A percentile compares a stretch with the other conserved stretches of the same genome.
Evolutionary conservation across 257 asterid species (phyloP).

Genomic region (Haberlea rhodopensis): DNA sequence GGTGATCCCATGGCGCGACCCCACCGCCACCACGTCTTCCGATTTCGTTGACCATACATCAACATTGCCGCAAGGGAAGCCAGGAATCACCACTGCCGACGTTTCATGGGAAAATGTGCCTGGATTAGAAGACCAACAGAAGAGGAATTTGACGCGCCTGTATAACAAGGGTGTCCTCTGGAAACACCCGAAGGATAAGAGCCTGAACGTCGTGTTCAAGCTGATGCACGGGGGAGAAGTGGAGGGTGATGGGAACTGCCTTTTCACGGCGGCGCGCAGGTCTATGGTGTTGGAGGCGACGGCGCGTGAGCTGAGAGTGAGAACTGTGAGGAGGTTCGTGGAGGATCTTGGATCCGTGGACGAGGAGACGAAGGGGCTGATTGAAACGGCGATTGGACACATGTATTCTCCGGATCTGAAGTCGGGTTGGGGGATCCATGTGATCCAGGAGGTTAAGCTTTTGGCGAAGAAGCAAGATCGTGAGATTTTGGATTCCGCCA

Average conservation of each 20-base stretch:
- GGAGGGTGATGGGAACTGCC: slow-evolving; percentile 49
- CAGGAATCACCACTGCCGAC: slow-evolving; percentile 12
- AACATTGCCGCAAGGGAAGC: slow-evolving; percentile 7
- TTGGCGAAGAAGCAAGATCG: slow-evolving; percentile 46
- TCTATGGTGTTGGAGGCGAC: slow-evolving; percentile 29
- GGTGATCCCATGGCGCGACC: slow-evolving; percentile 48
- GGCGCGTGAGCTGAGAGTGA: slow-evolving; percentile 42
- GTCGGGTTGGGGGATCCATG: no score
- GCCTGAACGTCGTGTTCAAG: slow-evolving; percentile 32
- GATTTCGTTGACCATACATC: slow-evolving; percentile 39
- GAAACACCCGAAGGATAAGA: slow-evolving; percentile 44
- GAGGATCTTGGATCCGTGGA: slow-evolving; percentile 50
- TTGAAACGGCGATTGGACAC: no score
- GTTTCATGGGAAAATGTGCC: slow-evolving; percentile 40
- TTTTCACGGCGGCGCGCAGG: slow-evolving; percentile 47
- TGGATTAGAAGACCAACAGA: no score
- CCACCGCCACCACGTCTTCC: slow-evolving; percentile 38
- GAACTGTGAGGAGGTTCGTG: slow-evolving; percentile 42
- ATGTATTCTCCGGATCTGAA: no score
- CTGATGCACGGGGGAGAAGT: no score
- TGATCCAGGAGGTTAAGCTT: slow-evolving; percentile 47
- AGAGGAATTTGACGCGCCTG: no score
- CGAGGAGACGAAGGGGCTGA: no score
- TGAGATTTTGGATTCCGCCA: slow-evolving; percentile 34
- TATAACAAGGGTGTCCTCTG: slow-evolving; percentile 47